Evolutionary conservation across 768 basidiomycete species (phyloP).

Genomic region (Rubroboletus satanas): DNA sequence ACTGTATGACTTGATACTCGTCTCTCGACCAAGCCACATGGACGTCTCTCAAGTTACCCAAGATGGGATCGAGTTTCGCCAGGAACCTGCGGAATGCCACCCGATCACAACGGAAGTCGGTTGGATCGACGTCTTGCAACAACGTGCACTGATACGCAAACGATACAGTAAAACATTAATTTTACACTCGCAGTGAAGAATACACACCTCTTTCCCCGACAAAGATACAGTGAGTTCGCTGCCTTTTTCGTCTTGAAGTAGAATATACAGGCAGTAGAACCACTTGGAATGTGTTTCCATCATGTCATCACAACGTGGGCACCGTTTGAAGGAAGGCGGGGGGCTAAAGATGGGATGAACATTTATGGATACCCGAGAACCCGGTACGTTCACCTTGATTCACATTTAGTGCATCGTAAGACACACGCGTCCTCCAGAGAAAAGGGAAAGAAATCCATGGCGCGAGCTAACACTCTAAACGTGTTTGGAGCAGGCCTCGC

Average conservation of each 20-base stretch:
- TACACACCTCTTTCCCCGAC: slow-evolving; percentile 43
- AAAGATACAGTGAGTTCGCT: slow-evolving; percentile 43
- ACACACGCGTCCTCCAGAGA: slow-evolving; percentile 45
- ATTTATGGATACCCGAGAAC: neutral
- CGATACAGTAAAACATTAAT: neutral
- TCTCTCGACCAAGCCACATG: slow-evolving; percentile 31
- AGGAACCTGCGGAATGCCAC: slow-evolving; percentile 37
- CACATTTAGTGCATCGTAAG: slow-evolving; percentile 51
- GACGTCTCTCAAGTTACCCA: slow-evolving; percentile 46
- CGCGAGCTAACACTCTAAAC: slow-evolving; percentile 46
- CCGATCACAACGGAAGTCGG: slow-evolving; percentile 41
- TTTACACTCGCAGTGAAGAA: neutral
- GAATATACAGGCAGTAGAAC: slow-evolving; percentile 47
- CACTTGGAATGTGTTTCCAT: slow-evolving; percentile 47
- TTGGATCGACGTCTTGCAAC: slow-evolving; percentile 42
- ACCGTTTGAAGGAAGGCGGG: slow-evolving; percentile 39
- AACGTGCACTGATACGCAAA: slow-evolving; percentile 37
- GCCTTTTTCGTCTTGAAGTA: slow-evolving; percentile 48
- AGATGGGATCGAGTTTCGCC: slow-evolving; percentile 40
- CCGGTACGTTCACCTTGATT: slow-evolving; percentile 39
- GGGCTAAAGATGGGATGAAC: slow-evolving; percentile 36
- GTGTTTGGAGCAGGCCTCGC: slow-evolving; percentile 31
- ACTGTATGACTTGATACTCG: slow-evolving; percentile 17
- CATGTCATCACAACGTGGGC: slow-evolving; percentile 51
- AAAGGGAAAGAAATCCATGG: slow-evolving; percentile 54